Evolutionary conservation across 345 rosid species (phyloP).

Genomic region (Murraya paniculata): DNA sequence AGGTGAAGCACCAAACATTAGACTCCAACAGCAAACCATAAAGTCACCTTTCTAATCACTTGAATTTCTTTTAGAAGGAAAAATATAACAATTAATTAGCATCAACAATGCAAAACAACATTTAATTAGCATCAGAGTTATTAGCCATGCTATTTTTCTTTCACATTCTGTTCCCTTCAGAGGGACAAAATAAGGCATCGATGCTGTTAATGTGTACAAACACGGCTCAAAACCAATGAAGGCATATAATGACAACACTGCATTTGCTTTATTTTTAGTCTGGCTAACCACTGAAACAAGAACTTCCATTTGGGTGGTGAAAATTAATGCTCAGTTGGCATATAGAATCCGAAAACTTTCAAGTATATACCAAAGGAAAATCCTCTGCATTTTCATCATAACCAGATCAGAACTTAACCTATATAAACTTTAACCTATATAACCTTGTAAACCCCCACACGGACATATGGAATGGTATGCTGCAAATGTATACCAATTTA

Average conservation of each 20-base stretch:
- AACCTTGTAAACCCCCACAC: not conserved
- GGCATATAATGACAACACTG: not conserved
- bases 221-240: not conserved
- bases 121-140: no score
- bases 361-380: not conserved
- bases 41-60: not conserved
- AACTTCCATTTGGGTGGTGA: not conserved
- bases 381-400: not conserved
- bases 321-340: not conserved
- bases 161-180: not conserved
- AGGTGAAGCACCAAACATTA: conserved; percentile 9
- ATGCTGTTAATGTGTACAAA: not conserved
- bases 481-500: not conserved
- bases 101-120: no score
- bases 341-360: not conserved
- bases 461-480: not conserved
- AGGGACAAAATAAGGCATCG: not conserved
- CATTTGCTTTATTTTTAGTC: not conserved
- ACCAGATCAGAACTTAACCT: not conserved
- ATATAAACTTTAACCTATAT: not conserved
- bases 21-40: conserved; percentile 4
- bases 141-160: not conserved
- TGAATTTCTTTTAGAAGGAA: not conserved
- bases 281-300: not conserved
- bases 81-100: no score